Base-by-base conservation (phyloP, 2,329 filamentous ascomycete genomes). In the Rachicladosporium sp. region DNA sequence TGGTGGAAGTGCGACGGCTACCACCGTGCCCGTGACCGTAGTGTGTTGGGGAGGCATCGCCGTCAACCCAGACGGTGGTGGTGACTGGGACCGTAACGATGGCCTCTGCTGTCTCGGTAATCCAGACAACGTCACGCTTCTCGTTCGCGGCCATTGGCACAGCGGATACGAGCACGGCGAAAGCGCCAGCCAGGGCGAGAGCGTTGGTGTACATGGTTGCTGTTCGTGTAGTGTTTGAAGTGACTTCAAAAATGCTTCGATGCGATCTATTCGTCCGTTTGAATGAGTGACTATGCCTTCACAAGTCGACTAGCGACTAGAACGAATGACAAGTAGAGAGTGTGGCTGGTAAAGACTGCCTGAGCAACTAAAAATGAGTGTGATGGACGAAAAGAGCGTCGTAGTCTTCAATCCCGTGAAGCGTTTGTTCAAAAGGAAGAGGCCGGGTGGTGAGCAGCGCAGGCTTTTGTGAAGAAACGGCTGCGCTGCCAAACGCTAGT, bases 21-120 rank as follows among this genome's bases (percentile, higher is more conserved):
- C 15, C 15, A 19, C 15, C 15, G 42, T 46, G 43, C 51, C 44
- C 32, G 52, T 50, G 36, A 51, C 44, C 31, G 50, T 51, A 31
- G 49, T 49, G 34, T 49, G 38, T 33, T 31, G 33, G 35, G 23
- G 41, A 50, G 15, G 54, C 44, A 31, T 55, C 46, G 10, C 57
- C 49, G 51, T 63, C 52, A 15, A 67, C 59, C 59, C 61, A 70
- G 54, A 74, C 45, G 43, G 68, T 71, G 45, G 61, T 64, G 43
- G 65, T 68, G 42, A 68, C 57, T 38, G 63, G 57, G 36, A 74
- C 55, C 32, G 68, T 74, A 40, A 67, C 65, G 50, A 65, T 63
- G 40, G 65, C 66, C 37, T 65, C 56, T 13, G 66, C 61, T 30
- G 60, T 64, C 35, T 69, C 61, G 23, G 69, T 73, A 46, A 69